These are phyloP conservation scores for Taxillus chinensis DNA, from an alignment of 164 flowering plant species.

Conservation along the genomic window DNA sequence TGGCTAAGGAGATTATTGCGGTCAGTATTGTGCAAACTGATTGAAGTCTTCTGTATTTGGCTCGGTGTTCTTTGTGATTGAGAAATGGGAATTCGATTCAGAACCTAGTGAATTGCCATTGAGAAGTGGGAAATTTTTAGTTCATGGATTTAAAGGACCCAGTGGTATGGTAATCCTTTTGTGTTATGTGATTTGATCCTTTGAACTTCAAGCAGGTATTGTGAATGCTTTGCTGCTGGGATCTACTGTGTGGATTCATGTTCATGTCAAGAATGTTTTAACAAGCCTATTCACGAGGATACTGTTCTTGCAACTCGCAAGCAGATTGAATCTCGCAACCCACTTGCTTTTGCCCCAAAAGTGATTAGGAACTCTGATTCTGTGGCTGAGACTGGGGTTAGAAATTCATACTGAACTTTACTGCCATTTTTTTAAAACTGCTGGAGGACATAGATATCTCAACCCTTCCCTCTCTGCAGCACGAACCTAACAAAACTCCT, in stretches of 20 bases:
- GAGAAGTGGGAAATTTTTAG: too few species aligned
- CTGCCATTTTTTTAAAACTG: neutral
- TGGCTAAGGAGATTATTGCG: too few species aligned
- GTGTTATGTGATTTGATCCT: neutral
- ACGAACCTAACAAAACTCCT: constrained; percentile 70
- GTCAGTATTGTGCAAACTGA: too few species aligned
- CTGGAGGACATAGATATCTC: neutral
- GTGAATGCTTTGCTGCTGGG: constrained; percentile 96
- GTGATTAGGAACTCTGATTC: constrained; percentile 57
- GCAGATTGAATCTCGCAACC: constrained; percentile 83
- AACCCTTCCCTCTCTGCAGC: constrained; percentile 30
- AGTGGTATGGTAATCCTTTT: too few species aligned
- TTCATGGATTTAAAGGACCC: too few species aligned
- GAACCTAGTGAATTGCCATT: too few species aligned
- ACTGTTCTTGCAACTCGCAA: constrained; percentile 81
- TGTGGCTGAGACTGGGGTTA: constrained; percentile 44
- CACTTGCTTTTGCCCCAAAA: constrained; percentile 90
- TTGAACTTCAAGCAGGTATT: constrained; percentile 40
- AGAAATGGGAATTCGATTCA: too few species aligned
- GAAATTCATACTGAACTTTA: constrained; percentile 2
- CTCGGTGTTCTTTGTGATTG: too few species aligned
- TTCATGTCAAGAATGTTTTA: constrained; percentile 73
- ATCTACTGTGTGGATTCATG: constrained; percentile 85
- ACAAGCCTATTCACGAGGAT: constrained; percentile 77
- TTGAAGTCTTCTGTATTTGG: too few species aligned